These are phyloP conservation scores for Irpex lacteus DNA, from an alignment of 1,284 basidiomycete species.

Conservation along the genomic window DNA sequence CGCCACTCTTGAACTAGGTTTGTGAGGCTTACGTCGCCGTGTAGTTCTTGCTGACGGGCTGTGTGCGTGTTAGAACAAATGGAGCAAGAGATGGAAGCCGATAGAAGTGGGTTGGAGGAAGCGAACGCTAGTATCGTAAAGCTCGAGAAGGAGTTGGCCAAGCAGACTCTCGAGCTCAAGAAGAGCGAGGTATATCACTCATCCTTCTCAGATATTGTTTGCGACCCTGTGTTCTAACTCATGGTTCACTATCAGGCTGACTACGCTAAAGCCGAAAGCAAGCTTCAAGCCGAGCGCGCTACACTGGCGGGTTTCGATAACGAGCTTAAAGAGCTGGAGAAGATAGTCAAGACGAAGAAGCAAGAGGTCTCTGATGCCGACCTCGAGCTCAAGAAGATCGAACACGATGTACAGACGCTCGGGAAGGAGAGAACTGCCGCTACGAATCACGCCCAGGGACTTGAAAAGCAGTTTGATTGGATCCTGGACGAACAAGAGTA, in stretches of 20 bases:
- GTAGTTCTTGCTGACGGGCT: not conserved
- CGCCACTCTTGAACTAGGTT: constrained; percentile 82
- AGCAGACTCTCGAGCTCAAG: constrained; percentile 51
- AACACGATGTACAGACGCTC: constrained; percentile 49
- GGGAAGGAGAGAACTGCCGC: constrained; percentile 53
- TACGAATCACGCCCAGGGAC: constrained; percentile 41
- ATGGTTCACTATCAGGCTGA: constrained; percentile 21
- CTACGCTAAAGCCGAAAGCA: constrained; percentile 60
- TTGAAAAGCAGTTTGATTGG: constrained; percentile 89
- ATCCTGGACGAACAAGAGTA: constrained; percentile 85
- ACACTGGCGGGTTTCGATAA: constrained; percentile 86
- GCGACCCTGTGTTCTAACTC: not conserved
- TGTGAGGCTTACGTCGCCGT: constrained; percentile 20
- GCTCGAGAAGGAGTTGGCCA: constrained; percentile 64
- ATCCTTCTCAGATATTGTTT: not conserved
- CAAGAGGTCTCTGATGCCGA: constrained; percentile 73
- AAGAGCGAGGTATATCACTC: constrained; percentile 47
- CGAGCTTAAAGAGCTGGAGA: constrained; percentile 82
- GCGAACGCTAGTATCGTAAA: constrained; percentile 57
- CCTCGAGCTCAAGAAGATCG: constrained; percentile 59
- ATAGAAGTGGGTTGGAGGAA: constrained; percentile 58
- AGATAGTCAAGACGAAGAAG: constrained; percentile 81
- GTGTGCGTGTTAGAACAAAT: constrained; percentile 65
- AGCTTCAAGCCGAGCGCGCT: constrained; percentile 81
- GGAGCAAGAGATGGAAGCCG: constrained; percentile 71